A percentile compares a stretch with the other conserved stretches of the same genome.
Conservation (phyloP, 208 protist species). For the Leishmania major region DNA sequence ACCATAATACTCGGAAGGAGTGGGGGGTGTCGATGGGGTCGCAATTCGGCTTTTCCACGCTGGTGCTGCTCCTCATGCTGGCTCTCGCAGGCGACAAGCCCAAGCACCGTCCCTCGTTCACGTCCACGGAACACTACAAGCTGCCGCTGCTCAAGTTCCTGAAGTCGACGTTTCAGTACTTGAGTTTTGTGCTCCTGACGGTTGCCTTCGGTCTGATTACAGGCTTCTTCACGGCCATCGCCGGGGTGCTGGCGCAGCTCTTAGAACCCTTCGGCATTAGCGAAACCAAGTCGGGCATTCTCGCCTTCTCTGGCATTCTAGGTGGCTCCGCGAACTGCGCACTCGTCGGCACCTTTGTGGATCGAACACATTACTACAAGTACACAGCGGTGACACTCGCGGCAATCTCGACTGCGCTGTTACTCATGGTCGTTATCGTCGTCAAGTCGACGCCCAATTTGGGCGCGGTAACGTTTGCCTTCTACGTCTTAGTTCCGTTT, state of each 20-base stretch:
- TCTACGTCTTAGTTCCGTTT: slow-evolving; percentile 45
- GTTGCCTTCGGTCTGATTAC: slow-evolving; percentile 43
- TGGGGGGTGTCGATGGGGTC: slow-evolving; percentile 41
- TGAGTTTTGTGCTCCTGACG: slow-evolving; percentile 37
- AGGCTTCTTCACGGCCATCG: slow-evolving; percentile 42
- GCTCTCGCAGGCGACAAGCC: slow-evolving; percentile 33
- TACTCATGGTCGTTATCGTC: slow-evolving; percentile 19
- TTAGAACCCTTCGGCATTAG: slow-evolving; percentile 50
- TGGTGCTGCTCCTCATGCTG: slow-evolving; percentile 27
- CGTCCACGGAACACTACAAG: slow-evolving; percentile 25
- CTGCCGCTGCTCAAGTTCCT: slow-evolving; percentile 24
- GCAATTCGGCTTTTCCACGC: slow-evolving; percentile 33
- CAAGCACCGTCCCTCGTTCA: slow-evolving; percentile 32
- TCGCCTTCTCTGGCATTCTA: slow-evolving; percentile 54
- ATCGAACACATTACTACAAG: slow-evolving; percentile 43
- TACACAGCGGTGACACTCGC: slow-evolving; percentile 24
- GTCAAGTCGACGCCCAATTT: slow-evolving; percentile 11
- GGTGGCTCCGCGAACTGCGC: slow-evolving; percentile 39
- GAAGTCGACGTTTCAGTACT: slow-evolving; percentile 29
- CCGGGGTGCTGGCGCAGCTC: slow-evolving; percentile 45
- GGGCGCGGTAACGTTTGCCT: slow-evolving; percentile 4
- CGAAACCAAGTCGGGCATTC: slow-evolving; percentile 37
- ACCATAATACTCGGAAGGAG: slow-evolving; percentile 12
- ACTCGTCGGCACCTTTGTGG: slow-evolving; percentile 37
- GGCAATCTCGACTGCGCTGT: slow-evolving; percentile 11